phyloP scores from a whole-genome alignment of 2,329 filamentous ascomycete genomes.

The Colletotrichum truncatum region DNA sequence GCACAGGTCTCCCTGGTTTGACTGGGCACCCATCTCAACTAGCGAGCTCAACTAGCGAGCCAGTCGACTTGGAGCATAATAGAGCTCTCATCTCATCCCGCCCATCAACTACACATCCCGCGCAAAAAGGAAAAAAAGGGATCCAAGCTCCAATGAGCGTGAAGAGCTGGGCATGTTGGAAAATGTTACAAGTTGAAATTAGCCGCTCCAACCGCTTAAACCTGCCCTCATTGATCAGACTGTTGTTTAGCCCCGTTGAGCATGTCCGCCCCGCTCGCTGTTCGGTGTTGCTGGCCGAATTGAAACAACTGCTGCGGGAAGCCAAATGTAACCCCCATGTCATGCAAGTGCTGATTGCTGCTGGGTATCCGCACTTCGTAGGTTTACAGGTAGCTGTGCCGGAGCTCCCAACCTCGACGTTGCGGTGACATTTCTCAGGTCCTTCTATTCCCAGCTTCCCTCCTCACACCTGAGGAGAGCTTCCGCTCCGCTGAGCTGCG shows the following conservation, averaged over 20 bases:
- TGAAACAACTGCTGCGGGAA: background rate
- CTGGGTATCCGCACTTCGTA: too few relatives aligned
- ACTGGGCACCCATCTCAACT: background rate
- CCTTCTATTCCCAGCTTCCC: background rate
- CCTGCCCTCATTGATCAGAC: background rate
- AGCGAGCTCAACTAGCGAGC: background rate
- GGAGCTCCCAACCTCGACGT: background rate
- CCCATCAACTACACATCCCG: background rate
- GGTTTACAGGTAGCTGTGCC: constrained; percentile 3
- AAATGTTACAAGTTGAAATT: constrained; percentile 30
- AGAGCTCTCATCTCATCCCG: background rate
- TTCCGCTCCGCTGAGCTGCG: constrained; percentile 1
- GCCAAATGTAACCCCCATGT: background rate
- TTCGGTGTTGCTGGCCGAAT: background rate
- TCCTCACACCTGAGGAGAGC: background rate
- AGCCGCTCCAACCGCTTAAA: constrained; percentile 32
- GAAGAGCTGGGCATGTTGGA: constrained; percentile 13
- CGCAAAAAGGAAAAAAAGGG: background rate
- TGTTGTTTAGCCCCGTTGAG: background rate
- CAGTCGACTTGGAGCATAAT: background rate
- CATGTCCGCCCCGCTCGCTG: background rate
- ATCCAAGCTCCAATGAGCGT: constrained; percentile 23
- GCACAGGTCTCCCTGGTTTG: background rate
- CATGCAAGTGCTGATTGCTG: background rate
- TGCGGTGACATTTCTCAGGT: background rate